Conservation (phyloP, 495 filamentous ascomycete genomes). For the Emericellopsis terricola region DNA sequence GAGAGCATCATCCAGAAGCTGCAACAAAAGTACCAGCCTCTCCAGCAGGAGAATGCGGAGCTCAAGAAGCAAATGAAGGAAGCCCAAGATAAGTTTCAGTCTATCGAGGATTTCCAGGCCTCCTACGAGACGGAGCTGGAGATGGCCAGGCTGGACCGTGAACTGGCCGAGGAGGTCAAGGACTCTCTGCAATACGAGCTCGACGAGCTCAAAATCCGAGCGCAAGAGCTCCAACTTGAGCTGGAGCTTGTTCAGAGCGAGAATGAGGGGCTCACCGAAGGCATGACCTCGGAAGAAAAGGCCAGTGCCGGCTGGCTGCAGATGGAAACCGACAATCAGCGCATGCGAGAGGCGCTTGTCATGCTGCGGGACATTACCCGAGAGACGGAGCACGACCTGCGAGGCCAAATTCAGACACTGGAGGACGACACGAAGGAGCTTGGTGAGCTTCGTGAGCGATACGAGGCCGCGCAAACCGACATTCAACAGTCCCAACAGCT, state of each 20-base stretch:
- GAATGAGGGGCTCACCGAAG: slow-evolving; percentile 61
- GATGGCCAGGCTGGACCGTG: slow-evolving; percentile 73
- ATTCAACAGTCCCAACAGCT: slow-evolving; percentile 53
- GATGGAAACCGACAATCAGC: slow-evolving; percentile 77
- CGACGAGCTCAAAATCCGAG: slow-evolving; percentile 51
- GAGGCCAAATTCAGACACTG: slow-evolving; percentile 56
- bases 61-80: slow-evolving; percentile 64
- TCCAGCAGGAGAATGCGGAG: slow-evolving; percentile 63
- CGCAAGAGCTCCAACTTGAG: slow-evolving; percentile 77
- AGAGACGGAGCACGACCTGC: slow-evolving; percentile 66
- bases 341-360: slow-evolving; percentile 72
- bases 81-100: slow-evolving; percentile 43
- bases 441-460: slow-evolving; percentile 49
- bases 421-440: slow-evolving; percentile 65
- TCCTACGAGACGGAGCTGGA: slow-evolving; percentile 76
- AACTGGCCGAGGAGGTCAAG: slow-evolving; percentile 90
- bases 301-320: slow-evolving; percentile 75
- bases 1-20: slow-evolving; percentile 82
- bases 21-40: slow-evolving; percentile 74
- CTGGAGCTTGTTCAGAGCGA: slow-evolving; percentile 76
- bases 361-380: slow-evolving; percentile 72
- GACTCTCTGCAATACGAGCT: slow-evolving; percentile 67
- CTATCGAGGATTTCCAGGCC: slow-evolving; percentile 53
- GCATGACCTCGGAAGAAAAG: slow-evolving; percentile 77
- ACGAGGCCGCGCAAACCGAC: slow-evolving; percentile 49